Evolutionary conservation across 192 early-diverging fungal genomes (phyloP), one percentile per base, ranked within the genome.

Genomic region (Coemansia interrupta): DNA sequence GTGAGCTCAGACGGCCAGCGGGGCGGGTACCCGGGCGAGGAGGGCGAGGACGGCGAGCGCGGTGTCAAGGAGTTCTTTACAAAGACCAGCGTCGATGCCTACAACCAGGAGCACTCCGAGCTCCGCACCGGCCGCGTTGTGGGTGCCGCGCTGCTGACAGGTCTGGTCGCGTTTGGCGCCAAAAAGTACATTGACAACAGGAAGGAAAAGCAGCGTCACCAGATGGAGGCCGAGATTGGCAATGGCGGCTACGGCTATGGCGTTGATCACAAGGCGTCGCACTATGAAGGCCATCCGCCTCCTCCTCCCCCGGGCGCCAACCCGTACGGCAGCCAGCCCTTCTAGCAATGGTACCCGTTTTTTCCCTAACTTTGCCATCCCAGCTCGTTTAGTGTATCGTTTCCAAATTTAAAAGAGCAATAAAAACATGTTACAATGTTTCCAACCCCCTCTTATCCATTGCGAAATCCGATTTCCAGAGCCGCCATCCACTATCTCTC

Each of bases 11-110:
- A 26, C 26, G 26, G 26, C 26, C 26, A 26, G 26, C 26, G 26
- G 26, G 26, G 41, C 47, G 42, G 15, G 17, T 23, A 55, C 52
- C 23, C 40, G 19, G 58, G 28, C 59, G 58, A 45, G 17, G 4
- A 60, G 13, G 59, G 55, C 22, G 68, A 67, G 52, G 56, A 56
- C 12, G 61, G 60, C 30, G 73, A 77, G 56, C 68, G 73, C 40
- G 73, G 73, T 1, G 24, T 77, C 42, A 66, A 66, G 60, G 52
- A 68, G 40, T 20, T 62, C 14, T 77, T 77, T 24, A 63, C 49
- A 51, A 77, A 65, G 39, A 62, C 49, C 19, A 38, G 9, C 17
- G 39, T 69, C 14, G 66, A 69, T 59, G 48, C 56, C 53, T 68
- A 75, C 42, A 67, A 67, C 40, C 48, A 44, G 24, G 49, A 61